Evolutionary conservation across 352 stramenopile species (phyloP).

Genomic region (Phytophthora pisi): DNA sequence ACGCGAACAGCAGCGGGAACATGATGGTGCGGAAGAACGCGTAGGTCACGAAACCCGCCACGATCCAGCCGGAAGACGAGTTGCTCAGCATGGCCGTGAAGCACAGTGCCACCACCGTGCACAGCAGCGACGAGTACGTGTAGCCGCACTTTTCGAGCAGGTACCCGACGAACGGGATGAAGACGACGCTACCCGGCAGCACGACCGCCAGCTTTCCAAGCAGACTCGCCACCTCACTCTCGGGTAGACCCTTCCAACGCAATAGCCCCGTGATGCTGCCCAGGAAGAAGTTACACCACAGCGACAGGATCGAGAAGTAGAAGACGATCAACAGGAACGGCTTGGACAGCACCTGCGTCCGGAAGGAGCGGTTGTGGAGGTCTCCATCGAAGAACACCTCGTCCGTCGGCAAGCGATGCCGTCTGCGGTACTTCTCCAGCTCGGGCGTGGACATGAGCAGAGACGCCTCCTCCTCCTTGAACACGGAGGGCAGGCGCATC

Average conservation of each 20-base stretch:
- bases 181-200: slow-evolving; percentile 71
- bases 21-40: slow-evolving; percentile 84
- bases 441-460: slow-evolving; percentile 59
- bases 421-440: slow-evolving; percentile 43
- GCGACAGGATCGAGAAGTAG: slow-evolving; percentile 75
- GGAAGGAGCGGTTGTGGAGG: slow-evolving; percentile 65
- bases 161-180: slow-evolving; percentile 74
- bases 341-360: slow-evolving; percentile 60
- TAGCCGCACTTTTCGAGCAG: slow-evolving; percentile 79
- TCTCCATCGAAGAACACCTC: slow-evolving; percentile 47
- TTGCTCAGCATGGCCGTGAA: slow-evolving; percentile 53
- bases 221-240: slow-evolving; percentile 46
- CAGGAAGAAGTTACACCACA: slow-evolving; percentile 89
- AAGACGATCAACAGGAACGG: slow-evolving; percentile 75
- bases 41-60: slow-evolving; percentile 74
- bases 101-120: slow-evolving; percentile 43
- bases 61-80: slow-evolving; percentile 47
- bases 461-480: slow-evolving; percentile 59
- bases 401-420: slow-evolving; percentile 30
- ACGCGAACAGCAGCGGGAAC: slow-evolving; percentile 85
- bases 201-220: slow-evolving; percentile 63
- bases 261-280: slow-evolving; percentile 67
- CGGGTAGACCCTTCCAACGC: slow-evolving; percentile 51
- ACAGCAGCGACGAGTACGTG: slow-evolving; percentile 54
- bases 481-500: slow-evolving; percentile 60